Evolutionary conservation across 208 protist species (phyloP), one percentile per base, ranked within the genome.

Genomic region (Acanthamoeba castellanii): DNA sequence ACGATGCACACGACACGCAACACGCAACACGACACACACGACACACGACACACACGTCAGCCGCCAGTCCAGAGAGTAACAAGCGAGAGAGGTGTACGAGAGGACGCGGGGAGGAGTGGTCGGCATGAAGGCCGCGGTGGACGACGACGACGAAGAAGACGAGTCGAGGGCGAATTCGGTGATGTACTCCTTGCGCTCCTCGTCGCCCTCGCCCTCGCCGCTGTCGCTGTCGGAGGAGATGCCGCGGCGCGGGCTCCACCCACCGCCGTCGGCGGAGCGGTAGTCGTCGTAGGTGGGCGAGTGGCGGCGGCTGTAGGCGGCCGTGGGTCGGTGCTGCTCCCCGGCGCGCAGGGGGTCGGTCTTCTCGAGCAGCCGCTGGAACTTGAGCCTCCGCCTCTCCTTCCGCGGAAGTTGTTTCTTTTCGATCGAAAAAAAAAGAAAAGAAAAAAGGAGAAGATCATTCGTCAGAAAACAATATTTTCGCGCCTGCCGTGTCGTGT

Each of bases 321-420:
- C 37, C 37, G 37, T 3, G 5, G 8, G 74, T 82, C 37, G 37
- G 5, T 82, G 45, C 50, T 42, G 74, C 74, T 82, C 74, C 18
- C 30, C 74, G 7, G 34, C 16, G 45, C 74, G 74, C 32, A 82
- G 74, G 6, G 74, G 74, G 20, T 82, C 74, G 37, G 74, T 82
- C 74, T 82, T 82, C 25, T 82, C 74, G 22, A 82, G 74, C 45
- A 82, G 74, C 74, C 45, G 32, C 74, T 82, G 74, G 74, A 82
- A 82, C 74, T 52, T 45, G 20, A 82, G 45, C 45, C 52, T 82
- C 14, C 74, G 74, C 37, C 74, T 25, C 74, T 82, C 74, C 37
- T 82, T 82, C 37, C 74, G 32, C 45, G 74, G 74, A 32, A 82
- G 37, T 52, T 82, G 74, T 42, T 42, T 42, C 37, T 42, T 42